Conservation (phyloP, 495 filamentous ascomycete genomes). For the Thozetella sp. region DNA sequence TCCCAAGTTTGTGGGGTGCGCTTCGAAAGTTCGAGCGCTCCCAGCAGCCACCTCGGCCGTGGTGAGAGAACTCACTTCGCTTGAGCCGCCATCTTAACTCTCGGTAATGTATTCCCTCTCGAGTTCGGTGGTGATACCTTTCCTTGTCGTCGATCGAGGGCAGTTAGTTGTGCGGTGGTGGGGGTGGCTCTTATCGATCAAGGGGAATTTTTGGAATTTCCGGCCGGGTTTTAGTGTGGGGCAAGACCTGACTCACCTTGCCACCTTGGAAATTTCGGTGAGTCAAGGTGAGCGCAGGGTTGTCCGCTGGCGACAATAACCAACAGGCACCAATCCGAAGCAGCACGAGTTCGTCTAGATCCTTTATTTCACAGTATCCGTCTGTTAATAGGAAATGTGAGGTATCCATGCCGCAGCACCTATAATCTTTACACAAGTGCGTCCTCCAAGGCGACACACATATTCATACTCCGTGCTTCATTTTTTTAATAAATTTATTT, state of each 20-base stretch:
- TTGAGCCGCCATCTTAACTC: conserved; percentile 23
- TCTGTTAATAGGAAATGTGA: too few species aligned
- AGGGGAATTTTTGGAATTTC: conserved; percentile 34
- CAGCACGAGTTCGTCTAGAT: too few species aligned
- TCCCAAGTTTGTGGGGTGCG: neutral
- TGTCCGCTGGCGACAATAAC: too few species aligned
- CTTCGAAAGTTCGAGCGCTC: neutral
- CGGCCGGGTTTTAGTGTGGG: conserved; percentile 22
- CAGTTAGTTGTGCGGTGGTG: conserved; percentile 1
- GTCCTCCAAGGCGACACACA: too few species aligned
- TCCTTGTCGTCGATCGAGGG: neutral
- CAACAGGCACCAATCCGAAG: too few species aligned
- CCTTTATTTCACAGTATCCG: too few species aligned
- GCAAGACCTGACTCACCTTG: conserved; percentile 25
- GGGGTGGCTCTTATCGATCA: conserved; percentile 5
- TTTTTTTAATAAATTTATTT: too few species aligned
- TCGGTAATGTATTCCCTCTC: neutral
- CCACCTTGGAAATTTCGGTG: conserved; percentile 6
- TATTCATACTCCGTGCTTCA: too few species aligned
- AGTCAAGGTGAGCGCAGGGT: conserved; percentile 3
- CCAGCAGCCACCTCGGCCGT: neutral
- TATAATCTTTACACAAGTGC: too few species aligned
- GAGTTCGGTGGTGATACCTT: neutral
- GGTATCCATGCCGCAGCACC: too few species aligned
- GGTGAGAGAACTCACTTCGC: conserved; percentile 18